Percentiles rank a stretch among this genome's conserved stretches.
phyloP scores from a whole-genome alignment of 768 basidiomycete species.

The Russula olivacea region DNA sequence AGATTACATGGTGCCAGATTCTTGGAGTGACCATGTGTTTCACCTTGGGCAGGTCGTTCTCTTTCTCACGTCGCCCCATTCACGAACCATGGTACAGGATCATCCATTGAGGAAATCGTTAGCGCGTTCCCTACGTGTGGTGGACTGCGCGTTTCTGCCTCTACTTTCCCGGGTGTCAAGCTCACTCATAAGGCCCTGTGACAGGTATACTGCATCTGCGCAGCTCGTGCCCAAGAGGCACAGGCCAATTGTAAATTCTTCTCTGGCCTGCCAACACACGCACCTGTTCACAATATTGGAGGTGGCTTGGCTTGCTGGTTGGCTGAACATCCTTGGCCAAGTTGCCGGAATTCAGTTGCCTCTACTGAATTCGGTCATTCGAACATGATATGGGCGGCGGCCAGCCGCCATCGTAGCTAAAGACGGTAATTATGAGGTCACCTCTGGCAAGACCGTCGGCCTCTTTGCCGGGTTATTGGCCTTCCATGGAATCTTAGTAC shows the following conservation, averaged over 20 bases:
- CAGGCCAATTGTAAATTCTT: constrained; percentile 49
- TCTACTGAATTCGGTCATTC: constrained; percentile 81
- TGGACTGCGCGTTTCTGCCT: constrained; percentile 45
- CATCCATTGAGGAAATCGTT: constrained; percentile 72
- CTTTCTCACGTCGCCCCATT: neutral
- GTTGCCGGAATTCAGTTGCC: constrained; percentile 78
- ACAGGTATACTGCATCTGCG: constrained; percentile 76
- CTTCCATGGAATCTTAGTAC: constrained; percentile 65
- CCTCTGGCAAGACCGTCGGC: constrained; percentile 68
- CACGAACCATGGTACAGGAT: constrained; percentile 29
- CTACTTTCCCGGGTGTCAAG: neutral
- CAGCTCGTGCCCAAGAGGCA: constrained; percentile 58
- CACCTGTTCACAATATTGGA: constrained; percentile 24
- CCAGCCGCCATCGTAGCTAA: constrained; percentile 54
- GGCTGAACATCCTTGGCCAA: constrained; percentile 81
- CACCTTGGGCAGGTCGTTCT: constrained; percentile 42
- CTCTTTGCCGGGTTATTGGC: constrained; percentile 71
- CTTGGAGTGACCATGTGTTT: constrained; percentile 68
- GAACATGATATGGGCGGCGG: constrained; percentile 77
- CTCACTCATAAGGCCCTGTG: neutral
- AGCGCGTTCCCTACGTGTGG: constrained; percentile 72
- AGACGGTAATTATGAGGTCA: constrained; percentile 56
- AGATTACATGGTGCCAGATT: constrained; percentile 72
- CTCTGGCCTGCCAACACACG: neutral
- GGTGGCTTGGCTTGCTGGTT: constrained; percentile 76